Percentiles rank a stretch among this genome's conserved stretches.
Evolutionary conservation across 1,284 basidiomycete genomes (phyloP).

Genomic region (Rhodofomes roseus): DNA sequence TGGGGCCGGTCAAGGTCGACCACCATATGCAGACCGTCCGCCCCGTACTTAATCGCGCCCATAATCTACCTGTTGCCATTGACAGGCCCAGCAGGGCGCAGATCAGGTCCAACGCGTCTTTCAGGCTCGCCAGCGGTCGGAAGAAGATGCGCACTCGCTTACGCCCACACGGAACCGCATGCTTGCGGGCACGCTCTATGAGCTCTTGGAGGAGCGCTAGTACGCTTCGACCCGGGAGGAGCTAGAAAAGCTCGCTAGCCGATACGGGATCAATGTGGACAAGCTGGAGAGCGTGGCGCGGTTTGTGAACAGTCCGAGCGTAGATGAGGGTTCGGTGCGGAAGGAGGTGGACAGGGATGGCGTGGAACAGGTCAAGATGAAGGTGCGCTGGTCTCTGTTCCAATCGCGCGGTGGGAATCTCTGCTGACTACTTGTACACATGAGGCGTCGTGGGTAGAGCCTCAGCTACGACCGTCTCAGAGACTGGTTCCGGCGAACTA

Average conservation of each 20-base stretch:
- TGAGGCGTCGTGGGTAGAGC: conserved; percentile 24
- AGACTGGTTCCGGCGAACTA: too few species aligned
- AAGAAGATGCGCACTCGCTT: conserved; percentile 44
- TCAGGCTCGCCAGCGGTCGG: conserved; percentile 50
- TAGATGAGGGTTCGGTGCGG: conserved; percentile 47
- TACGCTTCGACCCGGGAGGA: conserved; percentile 39
- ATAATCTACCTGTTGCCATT: not conserved
- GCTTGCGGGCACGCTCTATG: conserved; percentile 51
- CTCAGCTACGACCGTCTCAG: conserved; percentile 3
- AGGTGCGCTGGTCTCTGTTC: conserved; percentile 32
- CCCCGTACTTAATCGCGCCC: conserved; percentile 40
- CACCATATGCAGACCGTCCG: conserved; percentile 56
- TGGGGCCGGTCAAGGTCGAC: conserved; percentile 75
- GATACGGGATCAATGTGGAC: conserved; percentile 55
- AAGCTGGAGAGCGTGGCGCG: conserved; percentile 54
- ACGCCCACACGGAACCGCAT: conserved; percentile 47
- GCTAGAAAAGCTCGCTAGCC: conserved; percentile 45
- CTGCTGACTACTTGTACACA: not conserved
- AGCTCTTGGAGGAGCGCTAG: conserved; percentile 69
- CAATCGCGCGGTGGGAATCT: conserved; percentile 37
- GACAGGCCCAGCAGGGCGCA: conserved; percentile 20
- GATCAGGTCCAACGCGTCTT: conserved; percentile 43
- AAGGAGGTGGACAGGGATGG: conserved; percentile 53
- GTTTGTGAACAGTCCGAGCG: conserved; percentile 71
- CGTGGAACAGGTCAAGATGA: conserved; percentile 55